Percentiles rank a stretch among this genome's conserved stretches.
Evolutionary conservation across 139 green algal genomes (phyloP).

Genomic region (Deuterostichococcus epilithicus): DNA sequence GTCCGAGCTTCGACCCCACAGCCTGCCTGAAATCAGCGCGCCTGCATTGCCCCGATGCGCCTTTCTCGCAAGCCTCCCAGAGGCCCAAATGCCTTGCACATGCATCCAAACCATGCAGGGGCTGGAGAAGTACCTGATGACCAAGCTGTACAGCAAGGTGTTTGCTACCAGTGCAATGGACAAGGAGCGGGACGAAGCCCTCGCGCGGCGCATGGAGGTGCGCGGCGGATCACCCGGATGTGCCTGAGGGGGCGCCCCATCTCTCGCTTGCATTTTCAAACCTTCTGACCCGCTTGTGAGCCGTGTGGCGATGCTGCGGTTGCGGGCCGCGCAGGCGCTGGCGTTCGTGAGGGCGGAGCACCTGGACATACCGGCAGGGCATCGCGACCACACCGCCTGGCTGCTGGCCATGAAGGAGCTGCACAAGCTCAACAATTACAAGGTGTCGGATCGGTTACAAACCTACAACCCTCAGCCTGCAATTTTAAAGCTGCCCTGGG

Average conservation of each 20-base stretch:
- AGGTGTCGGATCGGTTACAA: slow-evolving; percentile 33
- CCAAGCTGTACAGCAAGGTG: slow-evolving; percentile 81
- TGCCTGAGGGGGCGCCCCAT: no score
- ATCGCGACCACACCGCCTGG: slow-evolving; percentile 27
- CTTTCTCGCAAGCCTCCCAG: background rate
- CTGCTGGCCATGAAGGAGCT: slow-evolving; percentile 83
- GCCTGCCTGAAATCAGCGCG: background rate
- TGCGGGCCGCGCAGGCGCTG: slow-evolving; percentile 33
- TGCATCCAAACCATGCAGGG: slow-evolving; percentile 64
- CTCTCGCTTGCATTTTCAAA: no score
- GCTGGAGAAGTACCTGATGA: slow-evolving; percentile 97
- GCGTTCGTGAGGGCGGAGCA: slow-evolving; percentile 74
- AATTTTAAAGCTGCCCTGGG: no score
- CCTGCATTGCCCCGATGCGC: background rate
- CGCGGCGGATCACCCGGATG: no score
- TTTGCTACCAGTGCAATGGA: slow-evolving; percentile 71
- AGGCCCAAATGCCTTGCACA: background rate
- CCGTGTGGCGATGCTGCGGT: no score
- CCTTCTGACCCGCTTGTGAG: no score
- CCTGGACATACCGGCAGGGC: slow-evolving; percentile 72
- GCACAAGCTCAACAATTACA: slow-evolving; percentile 80
- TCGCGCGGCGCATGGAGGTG: slow-evolving; percentile 49
- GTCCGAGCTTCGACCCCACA: no score
- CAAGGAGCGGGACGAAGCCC: slow-evolving; percentile 65
- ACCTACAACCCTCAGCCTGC: no score